Evolutionary conservation across 345 rosid species (phyloP).

Genomic region (Citrus hindsii): DNA sequence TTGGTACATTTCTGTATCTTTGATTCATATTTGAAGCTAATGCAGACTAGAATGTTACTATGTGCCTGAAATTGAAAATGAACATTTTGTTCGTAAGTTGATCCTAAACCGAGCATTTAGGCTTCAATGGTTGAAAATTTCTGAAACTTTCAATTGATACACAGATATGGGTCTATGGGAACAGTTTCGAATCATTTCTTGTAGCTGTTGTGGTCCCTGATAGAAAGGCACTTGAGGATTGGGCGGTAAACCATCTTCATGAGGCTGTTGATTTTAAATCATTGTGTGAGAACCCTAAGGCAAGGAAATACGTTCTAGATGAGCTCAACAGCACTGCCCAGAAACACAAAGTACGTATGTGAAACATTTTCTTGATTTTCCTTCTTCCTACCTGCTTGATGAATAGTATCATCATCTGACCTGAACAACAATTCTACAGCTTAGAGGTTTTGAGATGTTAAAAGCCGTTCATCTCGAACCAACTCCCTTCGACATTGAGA

Average conservation of each 20-base stretch:
- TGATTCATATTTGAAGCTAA: neutral
- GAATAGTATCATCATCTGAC: conserved; percentile 11
- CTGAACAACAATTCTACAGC: conserved; percentile 39
- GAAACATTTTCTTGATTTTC: neutral
- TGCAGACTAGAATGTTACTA: neutral
- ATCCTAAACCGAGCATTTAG: neutral
- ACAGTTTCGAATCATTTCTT: conserved; percentile 91
- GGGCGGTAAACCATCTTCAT: conserved; percentile 51
- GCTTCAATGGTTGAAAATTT: neutral
- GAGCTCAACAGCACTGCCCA: conserved; percentile 75
- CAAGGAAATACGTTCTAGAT: conserved; percentile 64
- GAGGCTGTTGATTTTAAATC: conserved; percentile 55
- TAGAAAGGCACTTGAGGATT: conserved; percentile 65
- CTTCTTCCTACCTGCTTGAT: neutral
- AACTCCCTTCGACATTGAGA: conserved; percentile 69
- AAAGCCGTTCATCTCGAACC: conserved; percentile 86
- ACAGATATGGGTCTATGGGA: conserved; percentile 93
- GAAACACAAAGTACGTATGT: conserved; percentile 67
- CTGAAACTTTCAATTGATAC: neutral
- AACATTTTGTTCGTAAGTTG: neutral
- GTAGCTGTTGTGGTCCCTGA: conserved; percentile 88
- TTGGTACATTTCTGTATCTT: conserved; percentile 43
- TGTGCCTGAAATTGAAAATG: neutral
- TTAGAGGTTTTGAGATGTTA: conserved; percentile 85
- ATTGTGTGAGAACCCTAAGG: conserved; percentile 62